These are phyloP conservation scores for Vitis rupestris DNA, from an alignment of 164 flowering plant species.

Conservation along the genomic window DNA sequence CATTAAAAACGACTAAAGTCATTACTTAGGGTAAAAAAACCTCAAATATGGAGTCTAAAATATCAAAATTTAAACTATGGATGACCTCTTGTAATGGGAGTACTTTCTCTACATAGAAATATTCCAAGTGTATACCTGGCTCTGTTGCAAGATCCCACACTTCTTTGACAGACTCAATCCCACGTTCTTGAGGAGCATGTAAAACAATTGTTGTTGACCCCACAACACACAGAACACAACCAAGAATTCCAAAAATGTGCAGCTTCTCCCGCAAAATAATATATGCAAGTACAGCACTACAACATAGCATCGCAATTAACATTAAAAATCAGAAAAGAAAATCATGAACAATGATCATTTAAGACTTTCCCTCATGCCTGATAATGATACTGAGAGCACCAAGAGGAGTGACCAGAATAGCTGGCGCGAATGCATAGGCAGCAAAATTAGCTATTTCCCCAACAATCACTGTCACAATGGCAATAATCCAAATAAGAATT, in stretches of 20 bases:
- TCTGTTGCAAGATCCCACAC: constrained; percentile 50
- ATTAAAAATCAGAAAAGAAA: not conserved
- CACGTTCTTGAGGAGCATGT: constrained; percentile 47
- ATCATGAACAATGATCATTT: not conserved
- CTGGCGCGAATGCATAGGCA: constrained; percentile 44
- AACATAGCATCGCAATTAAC: not conserved
- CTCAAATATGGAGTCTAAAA: too few species aligned
- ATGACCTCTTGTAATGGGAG: too few species aligned
- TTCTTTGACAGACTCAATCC: constrained; percentile 37
- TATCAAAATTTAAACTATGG: too few species aligned
- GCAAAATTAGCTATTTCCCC: constrained; percentile 42
- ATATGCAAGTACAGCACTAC: constrained; percentile 44
- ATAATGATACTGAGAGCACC: constrained; percentile 38
- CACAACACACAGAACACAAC: constrained; percentile 45
- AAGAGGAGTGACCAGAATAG: constrained; percentile 39
- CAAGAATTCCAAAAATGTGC: constrained; percentile 42
- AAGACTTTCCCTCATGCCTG: constrained; percentile 17
- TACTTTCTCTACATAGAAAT: too few species aligned
- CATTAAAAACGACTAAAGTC: not conserved
- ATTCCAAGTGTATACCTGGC: constrained; percentile 25
- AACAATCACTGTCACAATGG: constrained; percentile 27
- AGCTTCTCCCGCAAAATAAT: constrained; percentile 33
- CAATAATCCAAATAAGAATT: not conserved
- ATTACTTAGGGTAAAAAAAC: not conserved
- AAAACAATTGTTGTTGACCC: constrained; percentile 45